phyloP scores from a whole-genome alignment of 805 yeast species.

The Candida sithepensis region DNA sequence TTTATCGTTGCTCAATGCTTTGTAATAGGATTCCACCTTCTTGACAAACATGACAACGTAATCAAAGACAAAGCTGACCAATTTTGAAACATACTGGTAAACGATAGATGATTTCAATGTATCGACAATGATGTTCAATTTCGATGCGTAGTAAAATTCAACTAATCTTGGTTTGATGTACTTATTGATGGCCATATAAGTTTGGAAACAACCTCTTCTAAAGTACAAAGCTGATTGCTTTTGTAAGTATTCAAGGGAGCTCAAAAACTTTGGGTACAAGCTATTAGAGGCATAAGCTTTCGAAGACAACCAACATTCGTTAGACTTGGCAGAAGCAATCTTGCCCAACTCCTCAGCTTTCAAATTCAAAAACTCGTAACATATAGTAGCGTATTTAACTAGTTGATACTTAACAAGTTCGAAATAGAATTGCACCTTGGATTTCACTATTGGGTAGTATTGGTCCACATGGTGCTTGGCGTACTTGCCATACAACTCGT shows the following conservation, averaged over 20 bases:
- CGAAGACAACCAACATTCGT: constrained; percentile 1
- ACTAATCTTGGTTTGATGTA: constrained; percentile 21
- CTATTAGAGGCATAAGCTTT: constrained; percentile 5
- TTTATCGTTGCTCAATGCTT: constrained; percentile 18
- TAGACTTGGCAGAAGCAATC: constrained; percentile 2
- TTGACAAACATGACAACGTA: constrained; percentile 5
- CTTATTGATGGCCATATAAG: constrained; percentile 17
- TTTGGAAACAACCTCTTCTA: constrained; percentile 5
- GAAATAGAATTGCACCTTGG: background rate
- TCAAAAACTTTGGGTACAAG: constrained; percentile 14
- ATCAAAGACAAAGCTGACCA: constrained; percentile 2
- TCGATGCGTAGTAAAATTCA: constrained; percentile 5
- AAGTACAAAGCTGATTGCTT: constrained; percentile 5
- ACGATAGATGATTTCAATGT: constrained; percentile 11
- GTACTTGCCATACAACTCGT: constrained; percentile 8
- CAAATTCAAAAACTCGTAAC: constrained; percentile 3
- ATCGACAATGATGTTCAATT: constrained; percentile 16
- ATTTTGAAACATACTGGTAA: constrained; percentile 7
- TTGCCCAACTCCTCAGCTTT: constrained; percentile 4
- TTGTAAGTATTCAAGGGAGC: constrained; percentile 1
- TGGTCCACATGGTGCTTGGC: constrained; percentile 19
- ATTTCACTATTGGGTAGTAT: constrained; percentile 9
- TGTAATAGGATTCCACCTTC: constrained; percentile 9
- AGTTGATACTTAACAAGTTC: background rate
- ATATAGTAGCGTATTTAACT: background rate